phyloP scores from a whole-genome alignment of 306 rosid genomes.

The Ochetophila trinervis region DNA sequence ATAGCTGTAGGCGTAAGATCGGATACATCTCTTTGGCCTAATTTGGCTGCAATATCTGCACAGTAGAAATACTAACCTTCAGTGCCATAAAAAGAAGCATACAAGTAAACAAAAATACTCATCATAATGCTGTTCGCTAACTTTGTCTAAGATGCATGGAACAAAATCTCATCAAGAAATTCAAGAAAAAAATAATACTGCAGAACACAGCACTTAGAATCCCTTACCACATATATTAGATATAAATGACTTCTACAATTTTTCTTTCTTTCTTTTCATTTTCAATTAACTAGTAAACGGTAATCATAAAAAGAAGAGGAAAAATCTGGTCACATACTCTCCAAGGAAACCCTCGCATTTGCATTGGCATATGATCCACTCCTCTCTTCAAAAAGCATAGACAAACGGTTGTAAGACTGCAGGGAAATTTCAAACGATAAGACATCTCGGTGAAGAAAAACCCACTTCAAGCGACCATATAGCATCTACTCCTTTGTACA shows the following conservation, averaged over 20 bases:
- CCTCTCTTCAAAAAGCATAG: slow-evolving; percentile 75
- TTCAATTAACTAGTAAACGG: slow-evolving; percentile 3
- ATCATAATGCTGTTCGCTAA: background rate
- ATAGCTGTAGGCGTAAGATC: slow-evolving; percentile 71
- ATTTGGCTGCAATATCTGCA: slow-evolving; percentile 74
- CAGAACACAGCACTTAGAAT: too few species aligned
- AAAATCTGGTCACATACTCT: slow-evolving; percentile 49
- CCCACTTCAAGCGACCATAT: background rate
- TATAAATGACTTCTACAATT: background rate
- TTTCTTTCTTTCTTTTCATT: background rate
- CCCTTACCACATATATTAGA: too few species aligned
- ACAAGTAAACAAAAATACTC: background rate
- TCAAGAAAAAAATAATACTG: too few species aligned
- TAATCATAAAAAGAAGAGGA: slow-evolving; percentile 4
- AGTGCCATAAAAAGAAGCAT: slow-evolving; percentile 4
- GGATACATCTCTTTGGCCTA: slow-evolving; percentile 52
- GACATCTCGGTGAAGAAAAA: background rate
- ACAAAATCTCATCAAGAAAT: background rate
- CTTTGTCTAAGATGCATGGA: background rate
- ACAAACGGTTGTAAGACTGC: slow-evolving; percentile 71
- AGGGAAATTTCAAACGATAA: slow-evolving; percentile 21
- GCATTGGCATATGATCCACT: slow-evolving; percentile 78
- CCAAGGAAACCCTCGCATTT: slow-evolving; percentile 69
- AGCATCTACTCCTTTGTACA: slow-evolving; percentile 37
- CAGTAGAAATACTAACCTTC: background rate